Evolutionary conservation across 1,284 basidiomycete species (phyloP).

Genomic region (Moesziomyces sp.): DNA sequence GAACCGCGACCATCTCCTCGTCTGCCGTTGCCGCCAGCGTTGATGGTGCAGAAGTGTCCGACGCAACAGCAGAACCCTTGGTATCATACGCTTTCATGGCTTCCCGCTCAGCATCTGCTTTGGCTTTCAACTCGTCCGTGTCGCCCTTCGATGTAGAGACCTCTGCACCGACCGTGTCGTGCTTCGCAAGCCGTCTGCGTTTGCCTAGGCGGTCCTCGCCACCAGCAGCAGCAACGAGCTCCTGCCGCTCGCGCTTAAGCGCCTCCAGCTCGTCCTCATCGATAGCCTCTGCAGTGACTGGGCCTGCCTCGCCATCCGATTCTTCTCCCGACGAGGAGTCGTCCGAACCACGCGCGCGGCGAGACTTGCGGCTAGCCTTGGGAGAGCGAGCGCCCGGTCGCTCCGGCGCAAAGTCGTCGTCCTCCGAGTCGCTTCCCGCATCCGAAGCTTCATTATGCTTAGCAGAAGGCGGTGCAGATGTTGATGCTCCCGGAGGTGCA

Average conservation of each 20-base stretch:
- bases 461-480: too few relatives aligned
- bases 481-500: too few relatives aligned
- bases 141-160: neutral
- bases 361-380: neutral
- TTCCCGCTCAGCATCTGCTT: slow-evolving; percentile 28
- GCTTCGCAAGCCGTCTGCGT: slow-evolving; percentile 15
- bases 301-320: slow-evolving; percentile 1
- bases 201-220: slow-evolving; percentile 37
- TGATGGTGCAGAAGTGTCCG: neutral
- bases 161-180: neutral
- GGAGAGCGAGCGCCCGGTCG: neutral
- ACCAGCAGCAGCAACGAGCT: slow-evolving; percentile 32
- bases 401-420: slow-evolving; percentile 41
- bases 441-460: neutral
- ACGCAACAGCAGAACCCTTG: neutral
- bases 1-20: slow-evolving; percentile 44
- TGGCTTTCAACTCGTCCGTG: slow-evolving; percentile 11
- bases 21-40: neutral
- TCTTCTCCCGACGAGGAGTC: slow-evolving; percentile 9
- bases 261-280: slow-evolving; percentile 43
- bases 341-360: neutral
- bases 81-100: slow-evolving; percentile 21
- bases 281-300: slow-evolving; percentile 9
- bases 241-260: slow-evolving; percentile 25
- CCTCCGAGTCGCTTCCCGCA: slow-evolving; percentile 26